Evolutionary conservation across 2,329 filamentous ascomycete species (phyloP), one percentile per base, ranked within the genome.

Genomic region (Annulohypoxylon truncatum): DNA sequence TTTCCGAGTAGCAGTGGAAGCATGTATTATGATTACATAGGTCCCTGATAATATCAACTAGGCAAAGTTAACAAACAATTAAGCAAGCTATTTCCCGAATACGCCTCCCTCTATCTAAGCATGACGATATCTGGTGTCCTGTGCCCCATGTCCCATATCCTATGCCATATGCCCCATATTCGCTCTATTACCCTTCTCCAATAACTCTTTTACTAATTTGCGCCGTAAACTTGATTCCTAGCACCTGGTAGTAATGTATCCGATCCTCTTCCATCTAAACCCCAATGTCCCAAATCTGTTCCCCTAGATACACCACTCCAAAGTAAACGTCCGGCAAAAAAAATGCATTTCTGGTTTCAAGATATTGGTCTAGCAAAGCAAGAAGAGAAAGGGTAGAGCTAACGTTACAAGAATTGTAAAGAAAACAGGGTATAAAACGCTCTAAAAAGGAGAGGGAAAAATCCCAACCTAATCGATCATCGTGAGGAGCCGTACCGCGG

Each of bases 381-480:
- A 60, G 28, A 42, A 22, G 13, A 46, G 26, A 47, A 46, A 52
- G 26, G 52, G 48, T 28, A 35, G 18, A 52, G 28, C 61, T 66
- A 66, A 66, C 38, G 26, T 35, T 69, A 69, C 66, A 68, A 55
- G 29, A 61, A 62, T 42, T 31, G 31, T 38, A 33, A 64, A 44
- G 33, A 47, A 59, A 58, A 50, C 60, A 58, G 67, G 67, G 67
- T 69, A 69, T 69, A 69, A 67, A 67, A 67, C 44, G 64, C 50
- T 64, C 57, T 61, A 57, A 50, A 33, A 35, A 60, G 35, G 35
- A 38, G 35, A 18, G n/a, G 51, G 51, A 64, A 57, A 52, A 22
- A 53, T 52, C 38, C 54, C 42, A 54, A 10, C 35, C 61, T 20
- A 31, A 33, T 53, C 55, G 44, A 40, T 42, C 47, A 28, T 35